Conservation (phyloP, 2,329 filamentous ascomycete species). For the Arthrinium phaeospermum region DNA sequence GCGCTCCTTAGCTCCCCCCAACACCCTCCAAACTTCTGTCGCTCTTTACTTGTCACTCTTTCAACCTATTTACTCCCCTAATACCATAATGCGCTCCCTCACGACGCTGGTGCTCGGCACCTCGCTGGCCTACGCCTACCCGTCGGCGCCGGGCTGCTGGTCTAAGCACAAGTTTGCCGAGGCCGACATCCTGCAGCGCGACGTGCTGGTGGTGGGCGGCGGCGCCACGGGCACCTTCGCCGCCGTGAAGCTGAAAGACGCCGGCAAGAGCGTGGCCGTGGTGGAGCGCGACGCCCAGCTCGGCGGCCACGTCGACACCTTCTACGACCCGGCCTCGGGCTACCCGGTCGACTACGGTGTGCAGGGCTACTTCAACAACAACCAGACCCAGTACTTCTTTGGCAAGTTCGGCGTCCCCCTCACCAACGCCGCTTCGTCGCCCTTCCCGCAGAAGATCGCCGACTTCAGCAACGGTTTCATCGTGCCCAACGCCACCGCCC, state of each 20-base stretch:
- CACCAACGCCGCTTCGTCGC: slow-evolving; percentile 30
- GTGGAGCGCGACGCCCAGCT: slow-evolving; percentile 38
- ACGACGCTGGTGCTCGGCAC: neutral
- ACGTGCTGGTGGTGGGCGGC: slow-evolving; percentile 44
- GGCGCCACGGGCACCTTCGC: slow-evolving; percentile 45
- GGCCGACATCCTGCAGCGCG: slow-evolving; percentile 16
- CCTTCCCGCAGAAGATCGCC: slow-evolving; percentile 40
- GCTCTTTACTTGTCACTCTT: neutral
- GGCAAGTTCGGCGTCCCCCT: slow-evolving; percentile 46
- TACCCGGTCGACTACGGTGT: slow-evolving; percentile 44
- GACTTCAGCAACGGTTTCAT: slow-evolving; percentile 44
- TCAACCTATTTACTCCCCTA: neutral
- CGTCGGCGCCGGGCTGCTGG: neutral
- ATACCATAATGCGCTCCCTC: neutral
- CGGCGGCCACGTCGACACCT: slow-evolving; percentile 57
- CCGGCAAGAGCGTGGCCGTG: slow-evolving; percentile 41
- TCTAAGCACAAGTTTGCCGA: slow-evolving; percentile 10
- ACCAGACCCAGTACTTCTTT: slow-evolving; percentile 50
- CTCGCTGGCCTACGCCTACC: slow-evolving; percentile 12
- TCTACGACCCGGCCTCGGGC: slow-evolving; percentile 47
- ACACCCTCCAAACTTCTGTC: neutral
- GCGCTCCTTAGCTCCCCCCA: neutral
- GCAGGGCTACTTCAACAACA: slow-evolving; percentile 44
- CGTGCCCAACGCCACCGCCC: slow-evolving; percentile 34
- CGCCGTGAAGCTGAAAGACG: slow-evolving; percentile 43